These are phyloP conservation scores for Talaromyces funiculosus DNA, from an alignment of 2,329 filamentous ascomycete genomes.

Conservation along the genomic window DNA sequence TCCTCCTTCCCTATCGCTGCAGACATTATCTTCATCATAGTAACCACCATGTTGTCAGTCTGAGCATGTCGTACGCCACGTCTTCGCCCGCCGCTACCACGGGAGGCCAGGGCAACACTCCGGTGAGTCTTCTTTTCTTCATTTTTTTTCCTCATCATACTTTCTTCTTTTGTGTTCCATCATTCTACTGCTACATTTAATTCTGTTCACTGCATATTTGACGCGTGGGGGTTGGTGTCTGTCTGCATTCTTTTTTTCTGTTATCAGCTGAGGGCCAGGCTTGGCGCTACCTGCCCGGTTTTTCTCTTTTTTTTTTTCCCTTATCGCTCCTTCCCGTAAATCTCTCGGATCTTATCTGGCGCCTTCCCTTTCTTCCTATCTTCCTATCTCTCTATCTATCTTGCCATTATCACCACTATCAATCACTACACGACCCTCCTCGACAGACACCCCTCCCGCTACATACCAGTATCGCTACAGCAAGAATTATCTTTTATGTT, in stretches of 20 bases:
- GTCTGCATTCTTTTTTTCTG: constrained; percentile 17
- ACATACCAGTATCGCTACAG: background rate
- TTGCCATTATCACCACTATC: background rate
- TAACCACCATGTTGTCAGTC: constrained; percentile 44
- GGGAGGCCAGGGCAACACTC: constrained; percentile 53
- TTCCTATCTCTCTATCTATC: constrained; percentile 13
- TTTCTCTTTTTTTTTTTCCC: constrained; percentile 14
- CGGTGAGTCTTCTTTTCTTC: constrained; percentile 31
- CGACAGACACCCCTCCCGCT: background rate
- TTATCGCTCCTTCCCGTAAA: constrained; percentile 41
- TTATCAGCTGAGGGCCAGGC: constrained; percentile 29
- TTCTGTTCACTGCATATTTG: constrained; percentile 16
- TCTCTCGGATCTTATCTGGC: constrained; percentile 36
- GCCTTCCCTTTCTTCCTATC: constrained; percentile 18
- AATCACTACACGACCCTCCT: background rate
- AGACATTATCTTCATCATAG: constrained; percentile 29
- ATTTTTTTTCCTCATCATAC: background rate
- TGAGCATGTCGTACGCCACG: constrained; percentile 57
- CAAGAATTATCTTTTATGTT: background rate
- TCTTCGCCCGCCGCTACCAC: constrained; percentile 61
- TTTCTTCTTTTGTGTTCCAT: background rate
- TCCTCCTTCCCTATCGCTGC: constrained; percentile 7
- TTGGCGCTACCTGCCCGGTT: constrained; percentile 24
- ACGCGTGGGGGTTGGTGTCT: constrained; percentile 7
- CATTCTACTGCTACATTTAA: no score